A percentile compares a stretch with the other conserved stretches of the same genome.
phyloP scores from a whole-genome alignment of 2,329 filamentous ascomycete species.

The Orbilia brochopaga region DNA sequence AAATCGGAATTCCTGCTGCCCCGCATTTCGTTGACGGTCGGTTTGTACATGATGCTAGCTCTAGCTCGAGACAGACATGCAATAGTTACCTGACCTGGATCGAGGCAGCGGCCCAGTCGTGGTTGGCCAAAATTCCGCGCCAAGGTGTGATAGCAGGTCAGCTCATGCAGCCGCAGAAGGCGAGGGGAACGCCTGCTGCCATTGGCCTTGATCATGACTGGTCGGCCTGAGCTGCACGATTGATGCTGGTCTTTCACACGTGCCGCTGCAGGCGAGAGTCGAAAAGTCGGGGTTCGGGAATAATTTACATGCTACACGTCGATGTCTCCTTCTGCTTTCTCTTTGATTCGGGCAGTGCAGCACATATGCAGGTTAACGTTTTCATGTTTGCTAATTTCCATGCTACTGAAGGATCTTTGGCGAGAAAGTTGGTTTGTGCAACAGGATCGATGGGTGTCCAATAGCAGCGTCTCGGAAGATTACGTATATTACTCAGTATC shows the following conservation, averaged over 20 bases:
- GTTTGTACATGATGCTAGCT: too few species aligned
- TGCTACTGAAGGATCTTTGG: not conserved
- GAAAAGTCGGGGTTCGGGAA: not conserved
- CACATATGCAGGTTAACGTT: too few species aligned
- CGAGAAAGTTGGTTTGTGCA: not conserved
- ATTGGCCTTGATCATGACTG: not conserved
- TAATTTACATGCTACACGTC: not conserved
- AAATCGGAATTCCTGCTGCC: constrained; percentile 18
- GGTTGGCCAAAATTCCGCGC: constrained; percentile 15
- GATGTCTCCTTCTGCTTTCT: too few species aligned
- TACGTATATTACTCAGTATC: too few species aligned
- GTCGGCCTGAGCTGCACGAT: constrained; percentile 21
- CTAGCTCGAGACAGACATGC: not conserved
- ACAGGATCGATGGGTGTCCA: too few species aligned
- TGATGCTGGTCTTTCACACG: constrained; percentile 47
- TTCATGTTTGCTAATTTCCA: too few species aligned
- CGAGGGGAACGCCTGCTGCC: not conserved
- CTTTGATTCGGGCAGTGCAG: too few species aligned
- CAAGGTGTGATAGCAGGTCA: constrained; percentile 35
- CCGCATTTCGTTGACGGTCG: constrained; percentile 42
- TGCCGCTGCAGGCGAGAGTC: constrained; percentile 42
- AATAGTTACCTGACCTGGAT: not conserved
- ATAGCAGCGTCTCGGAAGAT: too few species aligned
- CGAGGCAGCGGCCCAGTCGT: not conserved
- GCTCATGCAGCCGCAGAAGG: constrained; percentile 47